These are phyloP conservation scores for Atractiella rhizophila DNA, from an alignment of 768 basidiomycete genomes.

Conservation along the genomic window DNA sequence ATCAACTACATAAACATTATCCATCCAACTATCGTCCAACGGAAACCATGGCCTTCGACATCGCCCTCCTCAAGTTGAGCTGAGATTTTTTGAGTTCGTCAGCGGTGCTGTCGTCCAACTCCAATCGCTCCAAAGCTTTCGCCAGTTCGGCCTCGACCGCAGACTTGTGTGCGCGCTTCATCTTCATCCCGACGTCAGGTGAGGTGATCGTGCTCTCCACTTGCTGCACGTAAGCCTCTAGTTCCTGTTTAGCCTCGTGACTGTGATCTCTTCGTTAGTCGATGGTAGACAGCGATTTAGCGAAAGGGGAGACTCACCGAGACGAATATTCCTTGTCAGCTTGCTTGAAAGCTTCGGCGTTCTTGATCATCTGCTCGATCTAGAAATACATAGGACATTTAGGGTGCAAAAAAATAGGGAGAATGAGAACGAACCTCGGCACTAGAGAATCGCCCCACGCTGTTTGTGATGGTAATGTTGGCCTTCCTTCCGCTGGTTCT, in stretches of 20 bases:
- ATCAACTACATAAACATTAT: background rate
- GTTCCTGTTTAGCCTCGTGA: conserved; percentile 93
- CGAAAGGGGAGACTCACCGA: too few relatives aligned
- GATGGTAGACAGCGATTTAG: too few relatives aligned
- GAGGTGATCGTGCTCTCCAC: conserved; percentile 89
- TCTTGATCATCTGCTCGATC: conserved; percentile 99
- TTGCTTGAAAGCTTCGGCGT: conserved; percentile 89
- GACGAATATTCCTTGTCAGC: conserved; percentile 84
- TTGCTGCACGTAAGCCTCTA: conserved; percentile 91
- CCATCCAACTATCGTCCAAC: background rate
- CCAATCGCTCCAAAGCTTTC: conserved; percentile 89
- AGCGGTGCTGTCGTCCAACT: conserved; percentile 76
- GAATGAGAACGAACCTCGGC: too few relatives aligned
- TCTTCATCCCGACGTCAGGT: conserved; percentile 90
- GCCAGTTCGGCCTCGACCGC: conserved; percentile 96
- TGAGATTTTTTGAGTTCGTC: conserved; percentile 94
- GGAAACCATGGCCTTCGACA: conserved; percentile 52
- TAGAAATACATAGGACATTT: too few relatives aligned
- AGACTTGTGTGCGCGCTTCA: conserved; percentile 83
- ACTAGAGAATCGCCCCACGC: conserved; percentile 87
- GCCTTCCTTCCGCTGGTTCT: conserved; percentile 98
- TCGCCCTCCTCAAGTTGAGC: conserved; percentile 76
- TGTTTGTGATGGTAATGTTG: conserved; percentile 54
- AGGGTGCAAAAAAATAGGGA: too few relatives aligned
- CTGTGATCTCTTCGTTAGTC: too few relatives aligned